These are phyloP conservation scores for Arthrobotrys pseudoclavata DNA, from an alignment of 2,329 filamentous ascomycete species.

Conservation along the genomic window DNA sequence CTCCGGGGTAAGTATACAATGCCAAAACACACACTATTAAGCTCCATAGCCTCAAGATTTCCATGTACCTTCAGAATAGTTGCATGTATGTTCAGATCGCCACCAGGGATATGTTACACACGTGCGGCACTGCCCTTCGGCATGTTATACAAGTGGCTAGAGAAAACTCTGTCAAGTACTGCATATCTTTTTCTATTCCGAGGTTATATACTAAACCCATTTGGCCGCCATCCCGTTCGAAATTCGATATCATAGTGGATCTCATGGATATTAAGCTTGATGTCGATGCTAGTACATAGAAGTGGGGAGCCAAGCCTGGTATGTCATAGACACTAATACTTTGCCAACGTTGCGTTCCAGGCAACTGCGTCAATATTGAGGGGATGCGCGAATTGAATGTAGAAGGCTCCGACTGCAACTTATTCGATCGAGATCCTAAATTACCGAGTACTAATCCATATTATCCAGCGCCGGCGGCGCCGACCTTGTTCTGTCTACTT, in stretches of 20 bases:
- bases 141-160: background rate
- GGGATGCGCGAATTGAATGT: slow-evolving; percentile 22
- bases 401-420: slow-evolving; percentile 44
- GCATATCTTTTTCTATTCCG: slow-evolving; percentile 28
- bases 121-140: slow-evolving; percentile 38
- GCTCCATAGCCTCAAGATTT: background rate
- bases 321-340: slow-evolving; percentile 8
- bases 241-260: slow-evolving; percentile 1
- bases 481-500: background rate
- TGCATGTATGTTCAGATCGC: slow-evolving; percentile 7
- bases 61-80: background rate
- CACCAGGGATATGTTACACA: slow-evolving; percentile 7
- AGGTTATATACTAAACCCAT: slow-evolving; percentile 43
- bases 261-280: slow-evolving; percentile 1
- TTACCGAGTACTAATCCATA: background rate
- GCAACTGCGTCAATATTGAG: slow-evolving; percentile 40
- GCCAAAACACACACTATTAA: background rate
- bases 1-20: background rate
- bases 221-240: slow-evolving; percentile 11
- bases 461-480: slow-evolving; percentile 15
- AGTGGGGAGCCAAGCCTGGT: slow-evolving; percentile 13
- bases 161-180: slow-evolving; percentile 3
- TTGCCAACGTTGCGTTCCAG: slow-evolving; percentile 24
- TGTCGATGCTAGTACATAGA: background rate
- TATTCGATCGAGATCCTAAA: background rate